Conservation (phyloP, 768 basidiomycete genomes). For the Lactarius tabidus region DNA sequence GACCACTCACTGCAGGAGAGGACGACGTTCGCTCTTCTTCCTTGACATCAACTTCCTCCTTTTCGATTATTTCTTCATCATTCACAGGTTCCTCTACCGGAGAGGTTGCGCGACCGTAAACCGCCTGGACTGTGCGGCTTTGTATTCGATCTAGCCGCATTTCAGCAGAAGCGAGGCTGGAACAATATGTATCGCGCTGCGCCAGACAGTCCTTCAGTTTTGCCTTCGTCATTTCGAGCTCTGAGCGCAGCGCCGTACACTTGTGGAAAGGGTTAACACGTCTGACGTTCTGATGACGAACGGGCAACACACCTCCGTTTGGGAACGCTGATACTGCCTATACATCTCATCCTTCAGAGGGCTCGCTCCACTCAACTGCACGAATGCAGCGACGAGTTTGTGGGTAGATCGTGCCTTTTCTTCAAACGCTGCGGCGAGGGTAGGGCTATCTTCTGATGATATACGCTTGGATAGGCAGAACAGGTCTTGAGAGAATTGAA, state of each 20-base stretch:
- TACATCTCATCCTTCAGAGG: conserved; percentile 40
- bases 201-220: conserved; percentile 48
- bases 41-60: conserved; percentile 31
- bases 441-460: conserved; percentile 25
- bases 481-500: conserved; percentile 25
- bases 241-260: conserved; percentile 56
- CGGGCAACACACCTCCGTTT: conserved; percentile 52
- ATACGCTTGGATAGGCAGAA: conserved; percentile 28
- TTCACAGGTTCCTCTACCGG: conserved; percentile 14
- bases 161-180: conserved; percentile 53
- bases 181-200: conserved; percentile 46
- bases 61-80: conserved; percentile 17
- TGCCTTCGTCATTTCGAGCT: conserved; percentile 48
- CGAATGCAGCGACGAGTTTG: conserved; percentile 55
- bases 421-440: conserved; percentile 43
- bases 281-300: neutral
- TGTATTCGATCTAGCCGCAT: conserved; percentile 57
- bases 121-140: conserved; percentile 45
- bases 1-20: conserved; percentile 72
- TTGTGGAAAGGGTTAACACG: conserved; percentile 30
- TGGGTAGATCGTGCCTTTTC: conserved; percentile 56
- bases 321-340: conserved; percentile 47
- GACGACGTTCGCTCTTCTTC: conserved; percentile 52
- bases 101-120: conserved; percentile 10
- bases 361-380: conserved; percentile 39